Evolutionary conservation across 306 rosid species (phyloP).

Genomic region (Hippophae rhamnoides): DNA sequence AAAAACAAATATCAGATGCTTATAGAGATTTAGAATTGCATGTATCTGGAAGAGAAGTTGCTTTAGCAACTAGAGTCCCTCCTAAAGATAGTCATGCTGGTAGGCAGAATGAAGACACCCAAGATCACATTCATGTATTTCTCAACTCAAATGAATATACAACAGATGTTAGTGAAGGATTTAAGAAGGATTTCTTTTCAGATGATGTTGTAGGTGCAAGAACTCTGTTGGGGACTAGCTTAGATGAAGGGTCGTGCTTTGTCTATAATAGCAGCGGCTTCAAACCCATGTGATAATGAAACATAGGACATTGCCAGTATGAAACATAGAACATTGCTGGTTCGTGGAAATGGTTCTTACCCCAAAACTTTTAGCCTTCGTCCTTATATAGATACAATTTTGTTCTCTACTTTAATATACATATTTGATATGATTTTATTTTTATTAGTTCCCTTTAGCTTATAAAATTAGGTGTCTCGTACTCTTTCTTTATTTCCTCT

Average conservation of each 20-base stretch:
- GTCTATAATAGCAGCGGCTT: constrained; percentile 57
- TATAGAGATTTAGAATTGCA: constrained; percentile 73
- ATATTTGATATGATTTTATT: no score
- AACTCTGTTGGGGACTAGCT: constrained; percentile 65
- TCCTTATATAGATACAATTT: background rate
- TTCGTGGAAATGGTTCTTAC: constrained; percentile 27
- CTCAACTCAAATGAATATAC: constrained; percentile 39
- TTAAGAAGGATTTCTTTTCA: constrained; percentile 21
- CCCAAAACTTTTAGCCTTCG: constrained; percentile 5
- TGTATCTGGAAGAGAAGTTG: constrained; percentile 70
- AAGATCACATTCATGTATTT: constrained; percentile 67
- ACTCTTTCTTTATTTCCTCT: no score
- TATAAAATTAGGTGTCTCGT: no score
- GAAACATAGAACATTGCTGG: constrained; percentile 93
- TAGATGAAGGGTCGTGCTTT: constrained; percentile 76
- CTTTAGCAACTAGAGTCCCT: constrained; percentile 59
- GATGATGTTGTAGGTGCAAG: constrained; percentile 31
- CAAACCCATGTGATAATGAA: constrained; percentile 79
- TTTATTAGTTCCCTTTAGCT: no score
- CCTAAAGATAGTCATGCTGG: constrained; percentile 33
- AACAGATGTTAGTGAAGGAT: constrained; percentile 19
- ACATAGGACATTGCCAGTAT: constrained; percentile 61
- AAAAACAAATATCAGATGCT: constrained; percentile 41
- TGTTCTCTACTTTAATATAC: background rate
- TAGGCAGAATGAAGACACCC: constrained; percentile 32